Conservation (phyloP, 2,329 filamentous ascomycete genomes). For the Nigrospora osmanthi region DNA sequence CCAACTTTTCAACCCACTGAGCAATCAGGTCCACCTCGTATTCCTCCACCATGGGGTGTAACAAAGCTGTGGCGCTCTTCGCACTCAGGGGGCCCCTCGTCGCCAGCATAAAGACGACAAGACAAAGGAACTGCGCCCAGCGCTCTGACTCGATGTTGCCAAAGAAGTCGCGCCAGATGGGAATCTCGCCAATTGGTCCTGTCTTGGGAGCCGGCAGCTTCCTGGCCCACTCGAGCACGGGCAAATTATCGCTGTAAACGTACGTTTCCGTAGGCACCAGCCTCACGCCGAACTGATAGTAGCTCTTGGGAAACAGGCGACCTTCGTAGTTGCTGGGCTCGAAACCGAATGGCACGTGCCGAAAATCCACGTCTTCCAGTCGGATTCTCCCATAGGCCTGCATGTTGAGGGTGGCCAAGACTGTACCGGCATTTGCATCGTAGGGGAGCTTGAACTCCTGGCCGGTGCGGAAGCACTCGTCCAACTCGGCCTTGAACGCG, state of each 20-base stretch:
- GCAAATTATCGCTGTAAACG: conserved; percentile 42
- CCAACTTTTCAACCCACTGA: conserved; percentile 48
- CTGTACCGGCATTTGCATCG: conserved; percentile 52
- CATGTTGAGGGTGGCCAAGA: conserved; percentile 61
- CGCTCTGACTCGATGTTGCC: conserved; percentile 47
- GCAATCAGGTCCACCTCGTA: conserved; percentile 55
- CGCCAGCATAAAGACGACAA: conserved; percentile 54
- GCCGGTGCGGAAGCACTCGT: conserved; percentile 37
- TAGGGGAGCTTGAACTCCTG: conserved; percentile 17
- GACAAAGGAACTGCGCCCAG: conserved; percentile 58
- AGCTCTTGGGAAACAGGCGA: conserved; percentile 56
- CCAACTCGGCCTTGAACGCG: conserved; percentile 51
- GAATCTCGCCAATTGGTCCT: conserved; percentile 43
- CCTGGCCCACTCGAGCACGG: conserved; percentile 27
- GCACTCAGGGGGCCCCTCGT: conserved; percentile 51
- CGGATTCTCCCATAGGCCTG: conserved; percentile 49
- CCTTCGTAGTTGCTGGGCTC: conserved; percentile 65
- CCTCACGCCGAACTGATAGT: conserved; percentile 56
- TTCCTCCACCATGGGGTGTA: conserved; percentile 50
- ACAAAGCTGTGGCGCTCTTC: conserved; percentile 42
- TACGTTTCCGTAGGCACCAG: conserved; percentile 52
- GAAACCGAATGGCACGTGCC: conserved; percentile 61
- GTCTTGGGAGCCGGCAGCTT: conserved; percentile 30
- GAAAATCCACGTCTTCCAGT: conserved; percentile 46
- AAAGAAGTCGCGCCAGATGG: conserved; percentile 67